phyloP scores from a whole-genome alignment of 192 early-diverging fungal genomes.

The Backusella morwellensis region DNA sequence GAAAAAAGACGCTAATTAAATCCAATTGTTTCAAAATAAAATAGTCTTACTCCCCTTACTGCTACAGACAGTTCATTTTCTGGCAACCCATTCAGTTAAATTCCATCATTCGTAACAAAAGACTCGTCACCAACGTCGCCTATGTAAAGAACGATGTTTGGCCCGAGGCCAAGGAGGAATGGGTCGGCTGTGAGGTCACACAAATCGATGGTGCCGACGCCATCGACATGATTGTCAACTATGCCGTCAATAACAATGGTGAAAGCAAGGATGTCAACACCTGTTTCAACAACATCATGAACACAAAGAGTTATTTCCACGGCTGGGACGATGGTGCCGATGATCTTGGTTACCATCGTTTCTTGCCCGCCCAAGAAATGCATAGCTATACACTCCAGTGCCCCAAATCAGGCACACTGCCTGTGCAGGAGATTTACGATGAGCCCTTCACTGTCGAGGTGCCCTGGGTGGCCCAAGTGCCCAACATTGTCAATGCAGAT shows the following conservation, averaged over 20 bases:
- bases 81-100: slow-evolving; percentile 41
- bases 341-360: slow-evolving; percentile 40
- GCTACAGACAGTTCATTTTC: slow-evolving; percentile 37
- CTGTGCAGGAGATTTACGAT: slow-evolving; percentile 26
- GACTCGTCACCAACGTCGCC: slow-evolving; percentile 28
- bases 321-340: slow-evolving; percentile 41
- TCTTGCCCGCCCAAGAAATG: slow-evolving; percentile 34
- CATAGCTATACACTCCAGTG: slow-evolving; percentile 32
- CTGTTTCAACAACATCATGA: slow-evolving; percentile 40
- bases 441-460: slow-evolving; percentile 32
- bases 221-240: slow-evolving; percentile 37
- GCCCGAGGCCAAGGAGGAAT: slow-evolving; percentile 31
- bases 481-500: slow-evolving; percentile 17
- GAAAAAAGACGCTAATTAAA: background rate
- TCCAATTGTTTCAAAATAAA: background rate
- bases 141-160: slow-evolving; percentile 37
- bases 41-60: slow-evolving; percentile 34
- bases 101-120: slow-evolving; percentile 20
- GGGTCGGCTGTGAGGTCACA: slow-evolving; percentile 35
- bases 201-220: slow-evolving; percentile 29
- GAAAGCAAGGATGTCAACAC: slow-evolving; percentile 42
- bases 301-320: slow-evolving; percentile 40
- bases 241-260: slow-evolving; percentile 39
- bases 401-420: slow-evolving; percentile 21
- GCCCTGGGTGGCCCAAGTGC: slow-evolving; percentile 35